Evolutionary conservation across 2,329 filamentous ascomycete species (phyloP).

Genomic region (Graphilbum ipis-grandicollis): DNA sequence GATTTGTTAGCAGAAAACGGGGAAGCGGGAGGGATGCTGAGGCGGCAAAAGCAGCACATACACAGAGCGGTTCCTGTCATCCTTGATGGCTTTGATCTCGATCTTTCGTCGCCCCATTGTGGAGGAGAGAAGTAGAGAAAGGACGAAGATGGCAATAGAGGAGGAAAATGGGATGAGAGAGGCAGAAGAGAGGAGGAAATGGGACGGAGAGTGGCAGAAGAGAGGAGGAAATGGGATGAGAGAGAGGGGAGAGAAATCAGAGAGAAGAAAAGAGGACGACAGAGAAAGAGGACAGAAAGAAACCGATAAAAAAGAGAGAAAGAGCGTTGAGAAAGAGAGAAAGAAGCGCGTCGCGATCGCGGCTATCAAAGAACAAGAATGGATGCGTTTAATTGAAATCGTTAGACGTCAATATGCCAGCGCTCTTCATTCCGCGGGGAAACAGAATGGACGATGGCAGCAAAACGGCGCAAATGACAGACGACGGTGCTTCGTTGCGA

Average conservation of each 20-base stretch:
- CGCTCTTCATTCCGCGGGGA: too few relatives aligned
- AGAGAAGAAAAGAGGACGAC: neutral
- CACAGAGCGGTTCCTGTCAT: constrained; percentile 95
- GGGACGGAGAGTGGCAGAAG: too few relatives aligned
- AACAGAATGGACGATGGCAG: too few relatives aligned
- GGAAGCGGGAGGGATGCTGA: constrained; percentile 9
- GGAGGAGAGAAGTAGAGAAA: constrained; percentile 6
- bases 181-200: neutral
- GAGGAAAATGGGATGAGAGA: neutral
- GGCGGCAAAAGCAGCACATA: constrained; percentile 23
- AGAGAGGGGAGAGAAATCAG: too few relatives aligned
- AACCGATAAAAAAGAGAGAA: neutral
- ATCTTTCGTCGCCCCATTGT: constrained; percentile 97
- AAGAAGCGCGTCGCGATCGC: too few relatives aligned
- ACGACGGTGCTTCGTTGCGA: too few relatives aligned
- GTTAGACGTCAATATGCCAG: too few relatives aligned
- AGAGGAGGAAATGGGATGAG: too few relatives aligned
- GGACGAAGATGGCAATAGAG: neutral
- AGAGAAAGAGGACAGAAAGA: neutral
- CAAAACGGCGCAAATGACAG: too few relatives aligned
- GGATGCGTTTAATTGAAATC: neutral
- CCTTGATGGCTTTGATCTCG: constrained; percentile 98
- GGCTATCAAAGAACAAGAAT: too few relatives aligned
- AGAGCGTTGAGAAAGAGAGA: too few relatives aligned
- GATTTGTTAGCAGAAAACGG: neutral